A percentile compares a stretch with the other conserved stretches of the same genome.
These are phyloP conservation scores for Ascobolus immersus DNA, from an alignment of 495 filamentous ascomycete species.

Conservation along the genomic window DNA sequence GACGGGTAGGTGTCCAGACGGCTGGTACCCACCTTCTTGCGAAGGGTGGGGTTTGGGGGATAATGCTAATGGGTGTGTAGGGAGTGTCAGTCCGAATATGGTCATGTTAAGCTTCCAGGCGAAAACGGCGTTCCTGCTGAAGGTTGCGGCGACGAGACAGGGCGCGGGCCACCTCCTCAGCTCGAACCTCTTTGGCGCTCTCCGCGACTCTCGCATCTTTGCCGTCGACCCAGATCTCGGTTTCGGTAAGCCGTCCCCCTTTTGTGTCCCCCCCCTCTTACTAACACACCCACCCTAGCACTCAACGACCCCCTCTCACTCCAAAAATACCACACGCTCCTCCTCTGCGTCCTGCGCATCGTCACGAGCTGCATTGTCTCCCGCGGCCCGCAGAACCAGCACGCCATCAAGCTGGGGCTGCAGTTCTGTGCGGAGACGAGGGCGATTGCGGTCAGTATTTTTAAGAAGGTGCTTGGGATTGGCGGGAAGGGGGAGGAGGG, in stretches of 20 bases:
- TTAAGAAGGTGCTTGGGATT: constrained; percentile 69
- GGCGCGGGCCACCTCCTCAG: constrained; percentile 65
- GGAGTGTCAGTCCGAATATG: not conserved
- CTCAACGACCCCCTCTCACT: constrained; percentile 34
- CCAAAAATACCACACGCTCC: constrained; percentile 55
- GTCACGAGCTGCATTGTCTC: constrained; percentile 54
- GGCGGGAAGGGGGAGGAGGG: constrained; percentile 27
- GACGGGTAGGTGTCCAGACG: constrained; percentile 23
- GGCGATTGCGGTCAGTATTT: constrained; percentile 55
- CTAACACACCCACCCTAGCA: constrained; percentile 8
- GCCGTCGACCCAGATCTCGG: constrained; percentile 82
- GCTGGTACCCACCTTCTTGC: too few species aligned
- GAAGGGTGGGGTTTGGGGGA: too few species aligned
- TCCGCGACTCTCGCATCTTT: constrained; percentile 58
- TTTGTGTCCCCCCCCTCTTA: constrained; percentile 7
- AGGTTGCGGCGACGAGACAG: constrained; percentile 48
- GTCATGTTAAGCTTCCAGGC: constrained; percentile 27
- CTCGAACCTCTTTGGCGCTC: constrained; percentile 61
- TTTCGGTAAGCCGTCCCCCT: constrained; percentile 28
- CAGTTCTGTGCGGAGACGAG: constrained; percentile 58
- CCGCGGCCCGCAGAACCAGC: constrained; percentile 54
- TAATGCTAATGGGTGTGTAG: constrained; percentile 12
- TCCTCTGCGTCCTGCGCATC: constrained; percentile 57
- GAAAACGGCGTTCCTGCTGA: constrained; percentile 57
- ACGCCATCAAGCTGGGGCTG: constrained; percentile 43